phyloP scores from a whole-genome alignment of 192 early-diverging fungal genomes.

The Gonapodya sp. region DNA sequence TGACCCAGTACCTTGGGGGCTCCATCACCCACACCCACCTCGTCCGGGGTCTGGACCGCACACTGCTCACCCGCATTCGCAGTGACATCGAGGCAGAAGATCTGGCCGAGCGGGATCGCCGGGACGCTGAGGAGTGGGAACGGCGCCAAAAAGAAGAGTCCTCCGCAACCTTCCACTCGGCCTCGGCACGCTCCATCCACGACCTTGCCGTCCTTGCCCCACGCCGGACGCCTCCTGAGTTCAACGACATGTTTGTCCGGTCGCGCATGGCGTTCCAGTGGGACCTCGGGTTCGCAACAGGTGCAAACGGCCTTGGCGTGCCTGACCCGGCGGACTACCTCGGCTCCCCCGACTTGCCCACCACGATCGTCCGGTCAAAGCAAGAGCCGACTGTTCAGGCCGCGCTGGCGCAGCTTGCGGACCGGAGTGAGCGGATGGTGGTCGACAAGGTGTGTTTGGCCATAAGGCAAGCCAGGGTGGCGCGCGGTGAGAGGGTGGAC shows the following conservation, averaged over 20 bases:
- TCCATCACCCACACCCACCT: background rate
- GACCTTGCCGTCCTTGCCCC: background rate
- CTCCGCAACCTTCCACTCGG: background rate
- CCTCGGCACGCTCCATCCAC: background rate
- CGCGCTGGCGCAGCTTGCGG: background rate
- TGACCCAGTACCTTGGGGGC: background rate
- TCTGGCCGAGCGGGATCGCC: background rate
- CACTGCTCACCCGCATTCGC: background rate
- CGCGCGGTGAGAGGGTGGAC: background rate
- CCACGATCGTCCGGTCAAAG: background rate
- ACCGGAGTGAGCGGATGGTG: background rate
- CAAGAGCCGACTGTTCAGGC: background rate
- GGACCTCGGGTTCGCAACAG: background rate
- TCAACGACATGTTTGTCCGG: background rate
- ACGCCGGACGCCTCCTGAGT: background rate
- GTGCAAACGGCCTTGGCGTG: background rate
- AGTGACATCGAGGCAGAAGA: background rate
- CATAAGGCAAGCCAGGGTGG: background rate
- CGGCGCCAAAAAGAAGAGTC: background rate
- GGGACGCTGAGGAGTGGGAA: background rate
- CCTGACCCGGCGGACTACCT: background rate
- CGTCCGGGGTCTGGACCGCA: background rate
- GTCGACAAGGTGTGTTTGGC: background rate
- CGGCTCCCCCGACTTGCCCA: background rate
- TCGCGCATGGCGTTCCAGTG: background rate